phyloP scores from a whole-genome alignment of 2,329 filamentous ascomycete genomes.

The Aotearoamyces nothofagi region DNA sequence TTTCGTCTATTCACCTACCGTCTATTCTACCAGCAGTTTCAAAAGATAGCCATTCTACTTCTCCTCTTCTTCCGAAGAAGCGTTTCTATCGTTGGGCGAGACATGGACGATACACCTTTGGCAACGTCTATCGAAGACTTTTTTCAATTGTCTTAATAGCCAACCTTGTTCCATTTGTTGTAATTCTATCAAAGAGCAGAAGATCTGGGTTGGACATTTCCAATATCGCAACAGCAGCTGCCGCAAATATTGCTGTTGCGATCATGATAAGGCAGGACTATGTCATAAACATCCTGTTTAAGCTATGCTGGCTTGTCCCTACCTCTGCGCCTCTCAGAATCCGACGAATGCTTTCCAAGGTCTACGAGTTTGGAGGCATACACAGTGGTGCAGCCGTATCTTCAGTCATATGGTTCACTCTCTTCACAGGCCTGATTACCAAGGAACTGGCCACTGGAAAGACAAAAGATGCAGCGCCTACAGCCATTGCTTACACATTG shows the following conservation, averaged over 20 bases:
- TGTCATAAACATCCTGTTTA: constrained; percentile 35
- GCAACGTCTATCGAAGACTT: constrained; percentile 39
- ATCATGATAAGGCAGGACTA: constrained; percentile 37
- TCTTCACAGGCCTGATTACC: constrained; percentile 18
- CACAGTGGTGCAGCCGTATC: constrained; percentile 35
- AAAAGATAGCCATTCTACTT: too few relatives aligned
- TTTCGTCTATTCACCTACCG: too few relatives aligned
- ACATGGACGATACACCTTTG: constrained; percentile 18
- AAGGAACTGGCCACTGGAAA: constrained; percentile 8
- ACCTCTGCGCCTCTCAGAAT: constrained; percentile 30
- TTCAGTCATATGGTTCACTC: constrained; percentile 30
- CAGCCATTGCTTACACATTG: constrained; percentile 15
- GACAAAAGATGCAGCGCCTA: constrained; percentile 8
- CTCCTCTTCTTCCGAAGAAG: constrained; percentile 1
- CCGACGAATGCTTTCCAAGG: constrained; percentile 30
- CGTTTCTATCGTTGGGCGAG: constrained; percentile 3
- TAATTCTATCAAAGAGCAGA: constrained; percentile 14
- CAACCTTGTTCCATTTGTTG: constrained; percentile 30
- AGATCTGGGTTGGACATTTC: constrained; percentile 7
- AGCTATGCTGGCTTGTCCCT: constrained; percentile 29
- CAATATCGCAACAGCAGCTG: constrained; percentile 10
- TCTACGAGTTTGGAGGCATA: constrained; percentile 36
- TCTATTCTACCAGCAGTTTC: too few relatives aligned
- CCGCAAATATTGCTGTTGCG: constrained; percentile 30
- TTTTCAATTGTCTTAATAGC: constrained; percentile 35